Evolutionary conservation across 345 rosid species (phyloP).

Genomic region (Dipteronia dyeriana): DNA sequence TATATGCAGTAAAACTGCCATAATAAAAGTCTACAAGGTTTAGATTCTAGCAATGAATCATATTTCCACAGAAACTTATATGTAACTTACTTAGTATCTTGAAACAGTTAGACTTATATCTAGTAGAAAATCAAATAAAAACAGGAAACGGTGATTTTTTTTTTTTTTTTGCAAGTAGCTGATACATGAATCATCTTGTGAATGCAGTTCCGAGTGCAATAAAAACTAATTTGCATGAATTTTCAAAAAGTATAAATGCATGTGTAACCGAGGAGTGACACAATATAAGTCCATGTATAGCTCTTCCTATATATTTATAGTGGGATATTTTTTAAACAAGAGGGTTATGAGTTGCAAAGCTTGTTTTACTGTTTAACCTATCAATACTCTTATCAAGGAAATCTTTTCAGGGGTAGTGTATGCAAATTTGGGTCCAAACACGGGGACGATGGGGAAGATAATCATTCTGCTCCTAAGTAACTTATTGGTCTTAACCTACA

Average conservation of each 20-base stretch:
- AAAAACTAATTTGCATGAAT: not conserved
- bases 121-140: not conserved
- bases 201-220: not conserved
- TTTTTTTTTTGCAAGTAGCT: not conserved
- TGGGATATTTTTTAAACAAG: not conserved
- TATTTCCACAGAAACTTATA: not conserved
- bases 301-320: too few species aligned
- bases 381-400: not conserved
- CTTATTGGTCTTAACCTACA: too few species aligned
- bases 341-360: not conserved
- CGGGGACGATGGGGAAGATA: slow-evolving; percentile 65
- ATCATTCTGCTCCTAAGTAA: too few species aligned
- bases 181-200: not conserved
- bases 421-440: not conserved
- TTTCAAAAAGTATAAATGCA: not conserved
- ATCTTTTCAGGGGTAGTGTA: not conserved
- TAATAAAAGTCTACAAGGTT: not conserved
- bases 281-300: too few species aligned
- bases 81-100: slow-evolving; percentile 3
- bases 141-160: not conserved
- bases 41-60: not conserved
- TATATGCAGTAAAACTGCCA: too few species aligned
- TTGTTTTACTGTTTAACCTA: not conserved
- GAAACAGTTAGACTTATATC: not conserved
- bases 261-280: not conserved